Base-by-base conservation (phyloP, 768 basidiomycete genomes). In the Jaapia argillacea region DNA sequence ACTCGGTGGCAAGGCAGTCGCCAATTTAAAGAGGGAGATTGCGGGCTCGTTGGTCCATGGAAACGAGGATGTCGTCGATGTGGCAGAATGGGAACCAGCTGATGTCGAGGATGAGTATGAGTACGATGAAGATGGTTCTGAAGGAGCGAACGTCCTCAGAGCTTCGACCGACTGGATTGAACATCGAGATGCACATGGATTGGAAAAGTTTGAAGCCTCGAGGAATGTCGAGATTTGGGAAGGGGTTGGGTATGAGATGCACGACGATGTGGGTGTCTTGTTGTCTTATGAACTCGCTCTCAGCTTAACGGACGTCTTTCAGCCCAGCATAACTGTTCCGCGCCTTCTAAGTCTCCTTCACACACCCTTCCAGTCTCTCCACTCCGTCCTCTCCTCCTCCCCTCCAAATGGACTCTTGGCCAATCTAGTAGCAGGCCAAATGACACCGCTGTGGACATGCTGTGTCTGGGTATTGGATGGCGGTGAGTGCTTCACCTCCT, bases 91-190 rank as follows among this genome's bases (percentile, higher is more conserved):
- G 76, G 79, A 81, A 52, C 66, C 69, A 18, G 60, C n/a, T n/a
- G n/a, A n/a, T n/a, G n/a, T n/a, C 42, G 18, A 48, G 38, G 43
- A 37, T 21, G 43, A 39, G 40, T 6, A n/a, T 31, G 46, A 35
- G 40, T 20, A 38, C 16, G 26, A 35, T 1, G 48, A 36, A 26
- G 27, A 27, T 12, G 28, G 13, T n/a, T 24, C 18, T 5, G 31
- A 18, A 18, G 23, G 28, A 21, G 48, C 47, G 36, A 37, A 41
- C 1, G 60, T 74, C 21, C 56, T 79, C 18, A 68, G 61, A 14
- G 80, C 79, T 4, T 83, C 81, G 2, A 85, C 83, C 5, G 75
- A 81, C 53, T 85, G 84, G 83, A 58, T 78, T 13, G 81, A 83
- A 52, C 77, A 79, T 51, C 67, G 65, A 20, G 79, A 81, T 54